Conservation (phyloP, 2,329 filamentous ascomycete genomes). For the Diaporthe helianthi region DNA sequence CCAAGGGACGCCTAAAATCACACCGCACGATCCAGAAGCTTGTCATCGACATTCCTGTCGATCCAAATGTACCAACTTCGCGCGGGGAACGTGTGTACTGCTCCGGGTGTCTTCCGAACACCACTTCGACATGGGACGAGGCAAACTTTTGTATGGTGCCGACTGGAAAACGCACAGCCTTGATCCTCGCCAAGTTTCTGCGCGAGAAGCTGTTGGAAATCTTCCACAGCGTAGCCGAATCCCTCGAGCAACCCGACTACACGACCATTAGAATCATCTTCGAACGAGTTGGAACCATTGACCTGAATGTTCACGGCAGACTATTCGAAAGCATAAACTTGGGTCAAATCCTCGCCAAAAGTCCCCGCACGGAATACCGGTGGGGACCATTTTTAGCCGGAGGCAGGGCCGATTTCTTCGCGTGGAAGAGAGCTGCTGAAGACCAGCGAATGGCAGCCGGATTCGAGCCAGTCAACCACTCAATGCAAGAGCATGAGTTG, state of each 20-base stretch:
- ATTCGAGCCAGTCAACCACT: neutral
- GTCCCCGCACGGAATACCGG: neutral
- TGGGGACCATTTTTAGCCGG: accelerated
- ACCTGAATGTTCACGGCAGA: neutral
- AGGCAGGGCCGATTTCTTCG: neutral
- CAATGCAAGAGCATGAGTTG: neutral
- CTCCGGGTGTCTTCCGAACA: too few species aligned
- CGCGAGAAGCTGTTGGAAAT: accelerated
- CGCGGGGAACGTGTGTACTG: neutral
- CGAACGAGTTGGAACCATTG: neutral
- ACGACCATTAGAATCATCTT: neutral
- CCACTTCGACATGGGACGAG: too few species aligned
- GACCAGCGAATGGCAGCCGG: neutral
- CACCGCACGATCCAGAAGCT: neutral
- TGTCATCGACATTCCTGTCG: neutral
- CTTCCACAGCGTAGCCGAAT: accelerated
- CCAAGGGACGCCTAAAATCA: neutral
- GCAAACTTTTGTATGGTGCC: neutral
- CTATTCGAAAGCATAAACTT: neutral
- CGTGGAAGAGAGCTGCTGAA: neutral
- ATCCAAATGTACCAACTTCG: neutral
- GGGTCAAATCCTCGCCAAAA: neutral
- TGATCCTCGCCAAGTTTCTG: neutral
- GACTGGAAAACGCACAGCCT: neutral
- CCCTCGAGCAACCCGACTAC: accelerated